Evolutionary conservation across 2,329 filamentous ascomycete genomes (phyloP).

Genomic region (Trichophyton rubrum): DNA sequence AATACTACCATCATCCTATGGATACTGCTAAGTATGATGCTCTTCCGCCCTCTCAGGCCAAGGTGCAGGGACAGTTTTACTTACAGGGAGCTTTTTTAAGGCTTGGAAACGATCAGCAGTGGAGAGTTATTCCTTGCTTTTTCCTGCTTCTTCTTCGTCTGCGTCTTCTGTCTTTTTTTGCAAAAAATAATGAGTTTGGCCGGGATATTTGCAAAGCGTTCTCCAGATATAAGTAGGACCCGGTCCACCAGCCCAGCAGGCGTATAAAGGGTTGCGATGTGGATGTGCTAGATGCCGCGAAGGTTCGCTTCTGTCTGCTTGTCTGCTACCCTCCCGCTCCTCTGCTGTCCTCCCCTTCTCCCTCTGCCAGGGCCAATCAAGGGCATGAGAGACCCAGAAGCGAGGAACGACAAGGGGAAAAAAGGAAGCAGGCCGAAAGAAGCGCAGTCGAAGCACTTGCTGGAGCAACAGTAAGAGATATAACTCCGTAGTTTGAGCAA

Average conservation of each 20-base stretch:
- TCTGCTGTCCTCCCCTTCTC: too few species aligned
- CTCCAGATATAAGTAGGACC: constrained; percentile 1
- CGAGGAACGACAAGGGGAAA: not conserved
- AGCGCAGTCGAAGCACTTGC: not conserved
- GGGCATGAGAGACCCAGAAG: not conserved
- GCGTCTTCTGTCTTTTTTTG: not conserved
- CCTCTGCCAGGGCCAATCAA: not conserved
- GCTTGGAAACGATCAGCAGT: constrained; percentile 5
- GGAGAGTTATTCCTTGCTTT: not conserved
- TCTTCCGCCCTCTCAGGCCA: not conserved
- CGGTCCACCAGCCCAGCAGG: constrained; percentile 1
- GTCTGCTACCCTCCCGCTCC: too few species aligned
- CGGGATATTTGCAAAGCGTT: not conserved
- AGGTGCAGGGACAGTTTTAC: constrained; percentile 4
- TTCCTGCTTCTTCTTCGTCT: not conserved
- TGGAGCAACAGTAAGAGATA: too few species aligned
- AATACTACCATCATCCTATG: too few species aligned
- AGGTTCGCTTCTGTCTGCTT: not conserved
- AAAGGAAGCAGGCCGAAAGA: not conserved
- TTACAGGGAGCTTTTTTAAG: constrained; percentile 1
- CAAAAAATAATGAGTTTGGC: not conserved
- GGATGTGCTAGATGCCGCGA: constrained; percentile 3
- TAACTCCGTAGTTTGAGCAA: too few species aligned
- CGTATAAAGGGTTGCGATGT: not conserved
- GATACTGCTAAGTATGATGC: too few species aligned